Evolutionary conservation across 192 early-diverging fungal species (phyloP).

Genomic region (Backusella circina): DNA sequence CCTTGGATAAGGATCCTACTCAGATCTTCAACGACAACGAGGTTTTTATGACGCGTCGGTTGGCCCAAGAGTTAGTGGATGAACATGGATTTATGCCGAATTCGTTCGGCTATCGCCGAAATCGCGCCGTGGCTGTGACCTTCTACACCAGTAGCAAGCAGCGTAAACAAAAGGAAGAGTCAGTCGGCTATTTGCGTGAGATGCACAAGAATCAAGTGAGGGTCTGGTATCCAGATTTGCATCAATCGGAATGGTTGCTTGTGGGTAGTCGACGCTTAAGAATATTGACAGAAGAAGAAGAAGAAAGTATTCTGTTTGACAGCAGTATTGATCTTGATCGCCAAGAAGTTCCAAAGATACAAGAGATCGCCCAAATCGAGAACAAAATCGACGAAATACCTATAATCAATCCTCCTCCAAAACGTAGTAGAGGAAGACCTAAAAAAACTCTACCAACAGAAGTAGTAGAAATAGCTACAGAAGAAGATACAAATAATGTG

Average conservation of each 20-base stretch:
- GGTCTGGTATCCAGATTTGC: conserved; percentile 46
- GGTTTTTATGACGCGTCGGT: conserved; percentile 28
- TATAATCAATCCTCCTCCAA: neutral
- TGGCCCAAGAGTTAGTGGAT: conserved; percentile 17
- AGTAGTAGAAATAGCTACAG: neutral
- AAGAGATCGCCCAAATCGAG: neutral
- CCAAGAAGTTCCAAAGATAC: neutral
- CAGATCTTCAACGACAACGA: conserved; percentile 28
- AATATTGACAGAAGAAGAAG: conserved; percentile 31
- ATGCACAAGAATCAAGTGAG: conserved; percentile 39
- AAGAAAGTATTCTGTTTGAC: conserved; percentile 7
- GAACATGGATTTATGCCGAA: conserved; percentile 28
- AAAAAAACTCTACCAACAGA: neutral
- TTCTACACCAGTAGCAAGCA: conserved; percentile 32
- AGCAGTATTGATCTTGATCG: neutral
- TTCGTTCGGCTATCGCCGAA: conserved; percentile 28
- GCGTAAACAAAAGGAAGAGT: conserved; percentile 11
- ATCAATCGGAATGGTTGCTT: conserved; percentile 47
- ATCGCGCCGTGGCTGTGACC: conserved; percentile 15
- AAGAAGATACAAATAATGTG: neutral
- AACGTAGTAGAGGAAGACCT: conserved; percentile 11
- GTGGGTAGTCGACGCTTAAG: conserved; percentile 44
- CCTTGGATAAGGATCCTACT: conserved; percentile 21
- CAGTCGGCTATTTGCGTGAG: conserved; percentile 37
- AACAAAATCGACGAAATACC: neutral